Percentiles rank a stretch among this genome's conserved stretches.
Conservation (phyloP, 2,329 filamentous ascomycete genomes). For the Apiospora phragmitis region DNA sequence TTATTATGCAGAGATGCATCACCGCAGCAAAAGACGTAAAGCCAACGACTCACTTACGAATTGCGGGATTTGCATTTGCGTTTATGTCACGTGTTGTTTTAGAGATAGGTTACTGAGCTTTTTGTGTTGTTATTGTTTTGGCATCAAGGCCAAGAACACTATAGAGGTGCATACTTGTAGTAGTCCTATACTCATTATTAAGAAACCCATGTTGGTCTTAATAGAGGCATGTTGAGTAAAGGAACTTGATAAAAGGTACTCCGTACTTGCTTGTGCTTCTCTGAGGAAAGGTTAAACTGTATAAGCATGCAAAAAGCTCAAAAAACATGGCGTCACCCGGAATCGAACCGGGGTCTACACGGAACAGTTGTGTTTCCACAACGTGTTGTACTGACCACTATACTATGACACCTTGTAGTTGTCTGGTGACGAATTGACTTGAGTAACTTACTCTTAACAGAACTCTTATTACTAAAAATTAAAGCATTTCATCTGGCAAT, state of each 20-base stretch:
- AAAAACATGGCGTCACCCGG: not conserved
- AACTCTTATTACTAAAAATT: too few relatives aligned
- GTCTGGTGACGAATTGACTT: not conserved
- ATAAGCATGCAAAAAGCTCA: not conserved
- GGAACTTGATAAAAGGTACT: too few relatives aligned
- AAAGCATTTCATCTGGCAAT: too few relatives aligned
- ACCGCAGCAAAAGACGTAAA: not conserved
- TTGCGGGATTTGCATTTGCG: not conserved
- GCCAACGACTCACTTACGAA: not conserved
- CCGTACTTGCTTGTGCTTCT: too few relatives aligned
- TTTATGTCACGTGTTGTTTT: not conserved
- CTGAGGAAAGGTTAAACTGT: too few relatives aligned
- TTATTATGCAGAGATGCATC: not conserved
- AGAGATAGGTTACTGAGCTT: not conserved
- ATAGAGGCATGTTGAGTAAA: too few relatives aligned
- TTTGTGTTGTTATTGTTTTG: not conserved
- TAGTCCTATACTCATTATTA: not conserved
- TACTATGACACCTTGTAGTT: conserved; percentile 4
- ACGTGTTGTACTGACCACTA: conserved; percentile 12
- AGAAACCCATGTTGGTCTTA: not conserved
- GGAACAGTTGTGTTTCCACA: not conserved
- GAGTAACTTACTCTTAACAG: not conserved
- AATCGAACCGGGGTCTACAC: conserved; percentile 12
- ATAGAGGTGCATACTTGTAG: too few relatives aligned
- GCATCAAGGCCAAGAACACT: not conserved